phyloP scores from a whole-genome alignment of 345 rosid genomes.

The Brassica incana region DNA sequence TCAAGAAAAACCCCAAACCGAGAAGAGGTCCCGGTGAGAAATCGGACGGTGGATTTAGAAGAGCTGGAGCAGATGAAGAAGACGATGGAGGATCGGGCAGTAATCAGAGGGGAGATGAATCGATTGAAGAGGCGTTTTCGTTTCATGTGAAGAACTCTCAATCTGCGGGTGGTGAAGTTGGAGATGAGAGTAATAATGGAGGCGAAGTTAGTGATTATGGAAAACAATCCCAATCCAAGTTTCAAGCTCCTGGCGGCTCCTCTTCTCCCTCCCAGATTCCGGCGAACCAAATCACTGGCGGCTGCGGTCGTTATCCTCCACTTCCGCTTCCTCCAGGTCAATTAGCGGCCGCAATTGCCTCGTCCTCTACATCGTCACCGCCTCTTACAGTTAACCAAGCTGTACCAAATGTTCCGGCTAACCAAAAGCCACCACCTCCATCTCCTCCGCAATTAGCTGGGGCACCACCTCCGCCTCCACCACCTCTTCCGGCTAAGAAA shows the following conservation, averaged over 20 bases:
- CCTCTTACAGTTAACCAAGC: conserved; percentile 12
- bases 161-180: conserved; percentile 21
- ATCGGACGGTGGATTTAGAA: conserved; percentile 12
- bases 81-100: neutral
- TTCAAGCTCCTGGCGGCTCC: conserved; percentile 30
- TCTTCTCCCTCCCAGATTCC: too few species aligned
- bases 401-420: neutral
- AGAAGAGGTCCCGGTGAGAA: conserved; percentile 3
- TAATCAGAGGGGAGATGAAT: neutral
- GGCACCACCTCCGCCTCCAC: conserved; percentile 39
- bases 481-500: conserved; percentile 40
- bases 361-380: neutral
- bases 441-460: conserved; percentile 14
- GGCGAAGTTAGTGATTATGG: too few species aligned
- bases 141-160: conserved; percentile 20
- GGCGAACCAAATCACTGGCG: too few species aligned
- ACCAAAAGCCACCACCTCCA: neutral
- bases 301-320: neutral
- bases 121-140: conserved; percentile 27
- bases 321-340: conserved; percentile 41
- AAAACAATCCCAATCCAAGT: conserved; percentile 24
- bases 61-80: neutral
- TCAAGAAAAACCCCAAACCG: conserved; percentile 29
- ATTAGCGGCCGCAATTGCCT: neutral
- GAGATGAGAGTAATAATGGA: conserved; percentile 8